Evolutionary conservation across 192 early-diverging fungal genomes (phyloP).

Genomic region (Coemansia sp.): DNA sequence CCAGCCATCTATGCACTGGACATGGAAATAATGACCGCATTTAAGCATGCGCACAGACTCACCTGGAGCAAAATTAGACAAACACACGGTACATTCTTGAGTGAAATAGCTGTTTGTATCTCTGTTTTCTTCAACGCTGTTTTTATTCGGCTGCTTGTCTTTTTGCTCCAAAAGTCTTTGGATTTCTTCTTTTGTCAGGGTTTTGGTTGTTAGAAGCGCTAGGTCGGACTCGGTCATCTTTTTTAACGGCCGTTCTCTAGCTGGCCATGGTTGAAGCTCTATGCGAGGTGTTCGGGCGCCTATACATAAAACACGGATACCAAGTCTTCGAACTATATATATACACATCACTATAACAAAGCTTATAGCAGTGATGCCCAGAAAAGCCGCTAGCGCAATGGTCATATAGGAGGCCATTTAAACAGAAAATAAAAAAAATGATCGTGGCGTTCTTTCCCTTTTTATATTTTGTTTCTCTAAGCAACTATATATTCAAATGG

Average conservation of each 20-base stretch:
- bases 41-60: constrained; percentile 12
- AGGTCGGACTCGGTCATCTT: neutral
- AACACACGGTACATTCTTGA: constrained; percentile 21
- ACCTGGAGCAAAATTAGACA: constrained; percentile 9
- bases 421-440: neutral
- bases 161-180: neutral
- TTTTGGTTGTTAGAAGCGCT: neutral
- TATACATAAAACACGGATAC: neutral
- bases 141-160: neutral
- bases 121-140: neutral
- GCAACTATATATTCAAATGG: too few species aligned
- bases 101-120: constrained; percentile 5
- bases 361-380: too few species aligned
- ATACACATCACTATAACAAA: too few species aligned
- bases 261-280: neutral
- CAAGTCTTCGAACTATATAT: too few species aligned
- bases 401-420: too few species aligned
- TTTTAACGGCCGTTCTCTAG: neutral
- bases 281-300: neutral
- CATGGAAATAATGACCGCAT: constrained; percentile 64
- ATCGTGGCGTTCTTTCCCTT: too few species aligned
- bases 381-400: too few species aligned
- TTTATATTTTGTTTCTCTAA: too few species aligned
- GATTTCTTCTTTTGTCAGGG: neutral
- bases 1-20: constrained; percentile 59